These are phyloP conservation scores for Excoecaria agallocha DNA, from an alignment of 345 rosid genomes.

Conservation along the genomic window DNA sequence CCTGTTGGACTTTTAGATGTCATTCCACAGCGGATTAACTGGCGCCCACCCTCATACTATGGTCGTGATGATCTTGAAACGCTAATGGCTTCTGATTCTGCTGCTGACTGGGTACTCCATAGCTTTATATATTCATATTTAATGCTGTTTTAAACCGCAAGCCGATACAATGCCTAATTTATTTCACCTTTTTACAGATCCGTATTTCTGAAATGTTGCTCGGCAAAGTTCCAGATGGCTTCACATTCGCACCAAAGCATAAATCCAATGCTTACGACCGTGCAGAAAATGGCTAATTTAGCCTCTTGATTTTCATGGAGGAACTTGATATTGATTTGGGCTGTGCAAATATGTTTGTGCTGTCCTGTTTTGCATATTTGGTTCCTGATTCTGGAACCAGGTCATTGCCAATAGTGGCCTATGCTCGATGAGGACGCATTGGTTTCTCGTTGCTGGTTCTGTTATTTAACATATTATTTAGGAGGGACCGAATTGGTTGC, in stretches of 20 bases:
- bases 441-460: not conserved
- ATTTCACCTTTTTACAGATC: slow-evolving; percentile 40
- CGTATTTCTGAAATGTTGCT: slow-evolving; percentile 89
- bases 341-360: not conserved
- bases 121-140: slow-evolving; percentile 4
- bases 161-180: not conserved
- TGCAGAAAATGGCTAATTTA: slow-evolving; percentile 76
- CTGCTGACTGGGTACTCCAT: slow-evolving; percentile 82
- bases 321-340: not conserved
- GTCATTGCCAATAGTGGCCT: not conserved
- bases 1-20: slow-evolving; percentile 89
- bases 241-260: slow-evolving; percentile 90
- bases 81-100: slow-evolving; percentile 88
- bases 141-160: not conserved
- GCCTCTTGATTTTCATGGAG: not conserved
- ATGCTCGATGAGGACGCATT: no score
- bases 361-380: not conserved
- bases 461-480: no score
- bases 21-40: slow-evolving; percentile 71
- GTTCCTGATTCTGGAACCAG: not conserved
- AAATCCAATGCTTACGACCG: slow-evolving; percentile 87
- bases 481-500: no score
- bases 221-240: slow-evolving; percentile 87
- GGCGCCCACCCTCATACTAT: slow-evolving; percentile 89
- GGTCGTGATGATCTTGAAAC: slow-evolving; percentile 99